Evolutionary conservation across 2,329 filamentous ascomycete genomes (phyloP), one percentile per base, ranked within the genome.

Genomic region (Pestalotiopsis sp.): DNA sequence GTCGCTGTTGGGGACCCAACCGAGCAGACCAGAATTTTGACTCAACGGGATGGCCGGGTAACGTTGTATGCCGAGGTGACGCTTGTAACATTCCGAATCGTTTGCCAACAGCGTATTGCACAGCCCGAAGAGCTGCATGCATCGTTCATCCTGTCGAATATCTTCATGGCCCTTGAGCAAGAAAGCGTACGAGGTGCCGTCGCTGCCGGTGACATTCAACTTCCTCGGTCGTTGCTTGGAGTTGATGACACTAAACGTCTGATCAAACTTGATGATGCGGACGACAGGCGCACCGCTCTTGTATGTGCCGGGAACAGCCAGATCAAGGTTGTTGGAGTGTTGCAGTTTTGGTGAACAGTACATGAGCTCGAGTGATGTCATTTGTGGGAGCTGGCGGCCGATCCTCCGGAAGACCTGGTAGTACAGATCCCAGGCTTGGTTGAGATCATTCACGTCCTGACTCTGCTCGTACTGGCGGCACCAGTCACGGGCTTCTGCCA

Each of bases 381-480:
- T 88, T 76, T 98, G 96, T 3, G 94, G 95, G 62, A 99, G 84
- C 81, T 99, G 97, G 71, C 95, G 90, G 62, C 92, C 93, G 78
- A 99, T 98, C 78, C 97, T 93, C 70, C 95, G 91, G 89, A 99
- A 99, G 0, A 98, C 96, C 73, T 97, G 94, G 81, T 99, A 99
- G 82, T 99, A 99, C 14, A 99, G 88, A 81, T 99, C 97, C 96
- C 96, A 99, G 6, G 96, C 96, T 81, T 97, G 94, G 77, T 98
- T 99, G 61, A 99, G 89, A 78, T 99, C 97, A 62, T 94, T 95
- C 70, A 96, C 90, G 77, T 99, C 96, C 65, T 91, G 88, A n/a
- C 93, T 96, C 56, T 90, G 89, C 75, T 94, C 92, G 81, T 97
- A 99, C 66, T 97, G 93, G 71, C 93, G 91, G 79, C 96, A 99